Evolutionary conservation across 208 protist genomes (phyloP).

Genomic region (Hexamita inflata): DNA sequence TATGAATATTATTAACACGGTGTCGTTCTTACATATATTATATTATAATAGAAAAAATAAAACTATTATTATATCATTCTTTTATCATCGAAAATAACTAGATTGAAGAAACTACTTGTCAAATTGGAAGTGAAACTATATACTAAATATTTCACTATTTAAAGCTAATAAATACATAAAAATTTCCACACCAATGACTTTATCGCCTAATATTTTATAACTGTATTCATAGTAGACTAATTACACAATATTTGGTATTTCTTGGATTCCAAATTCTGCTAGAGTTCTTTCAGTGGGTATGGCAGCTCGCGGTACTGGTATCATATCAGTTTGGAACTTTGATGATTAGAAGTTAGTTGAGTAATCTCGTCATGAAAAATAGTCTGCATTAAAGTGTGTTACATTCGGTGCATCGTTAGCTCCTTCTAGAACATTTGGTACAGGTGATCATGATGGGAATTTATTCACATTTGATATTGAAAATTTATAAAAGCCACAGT

Average conservation of each 20-base stretch:
- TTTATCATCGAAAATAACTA: no score
- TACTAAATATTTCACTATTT: no score
- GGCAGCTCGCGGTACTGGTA: neutral
- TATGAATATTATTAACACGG: no score
- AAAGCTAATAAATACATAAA: no score
- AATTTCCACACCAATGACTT: neutral
- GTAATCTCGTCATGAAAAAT: neutral
- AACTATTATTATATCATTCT: no score
- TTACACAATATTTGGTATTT: constrained; percentile 23
- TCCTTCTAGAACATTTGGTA: neutral
- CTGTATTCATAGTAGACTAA: neutral
- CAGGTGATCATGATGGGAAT: constrained; percentile 9
- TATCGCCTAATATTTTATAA: constrained; percentile 8
- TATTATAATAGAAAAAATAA: no score
- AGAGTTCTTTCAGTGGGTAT: constrained; percentile 15
- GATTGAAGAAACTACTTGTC: no score
- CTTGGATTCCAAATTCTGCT: constrained; percentile 25
- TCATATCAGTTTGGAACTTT: constrained; percentile 3
- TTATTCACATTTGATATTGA: constrained; percentile 20
- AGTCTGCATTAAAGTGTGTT: constrained; percentile 14
- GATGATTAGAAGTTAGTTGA: neutral
- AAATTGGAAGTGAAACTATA: no score
- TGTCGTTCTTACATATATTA: no score
- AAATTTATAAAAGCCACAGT: neutral
- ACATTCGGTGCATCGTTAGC: constrained; percentile 1